phyloP scores from a whole-genome alignment of 257 asterid species.

The Solanum arcanum region DNA sequence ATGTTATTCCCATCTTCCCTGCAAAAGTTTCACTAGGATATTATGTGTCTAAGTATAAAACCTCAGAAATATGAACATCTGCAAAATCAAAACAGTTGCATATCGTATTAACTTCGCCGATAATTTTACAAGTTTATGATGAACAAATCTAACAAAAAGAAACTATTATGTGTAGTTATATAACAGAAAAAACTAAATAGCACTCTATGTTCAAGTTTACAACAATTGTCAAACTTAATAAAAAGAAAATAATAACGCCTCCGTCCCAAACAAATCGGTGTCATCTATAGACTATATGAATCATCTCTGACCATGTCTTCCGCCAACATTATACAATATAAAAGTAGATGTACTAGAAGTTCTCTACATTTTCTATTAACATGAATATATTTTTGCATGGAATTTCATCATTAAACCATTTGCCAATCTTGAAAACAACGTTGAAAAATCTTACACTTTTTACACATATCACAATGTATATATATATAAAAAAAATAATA shows the following conservation, averaged over 20 bases:
- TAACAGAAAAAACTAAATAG: neutral
- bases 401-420: neutral
- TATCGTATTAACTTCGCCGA: neutral
- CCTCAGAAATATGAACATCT: neutral
- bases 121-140: neutral
- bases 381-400: neutral
- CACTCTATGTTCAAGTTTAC: neutral
- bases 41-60: neutral
- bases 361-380: neutral
- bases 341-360: neutral
- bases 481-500: neutral
- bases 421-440: neutral
- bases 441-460: neutral
- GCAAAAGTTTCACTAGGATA: constrained; percentile 1
- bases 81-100: neutral
- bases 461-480: neutral
- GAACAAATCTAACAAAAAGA: neutral
- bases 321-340: neutral
- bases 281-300: neutral
- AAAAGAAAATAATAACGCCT: neutral
- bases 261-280: neutral
- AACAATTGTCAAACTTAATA: neutral
- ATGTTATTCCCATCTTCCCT: constrained; percentile 51
- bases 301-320: neutral
- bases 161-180: neutral